These are phyloP conservation scores for Ceratocystis destructans DNA, from an alignment of 2,329 filamentous ascomycete genomes.

Conservation along the genomic window DNA sequence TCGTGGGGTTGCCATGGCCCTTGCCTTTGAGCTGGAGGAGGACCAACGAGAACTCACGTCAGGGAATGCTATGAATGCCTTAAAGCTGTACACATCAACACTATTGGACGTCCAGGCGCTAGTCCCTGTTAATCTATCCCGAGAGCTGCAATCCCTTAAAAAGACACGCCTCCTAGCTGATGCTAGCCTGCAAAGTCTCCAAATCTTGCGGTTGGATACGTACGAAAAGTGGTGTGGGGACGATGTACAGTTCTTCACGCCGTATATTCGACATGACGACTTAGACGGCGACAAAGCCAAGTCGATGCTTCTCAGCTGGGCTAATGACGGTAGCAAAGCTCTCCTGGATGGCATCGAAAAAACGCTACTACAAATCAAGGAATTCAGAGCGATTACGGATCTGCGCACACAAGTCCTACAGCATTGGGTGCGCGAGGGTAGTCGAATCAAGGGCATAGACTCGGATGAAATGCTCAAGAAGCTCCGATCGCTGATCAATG, in stretches of 20 bases:
- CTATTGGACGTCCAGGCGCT: constrained; percentile 63
- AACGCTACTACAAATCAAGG: constrained; percentile 44
- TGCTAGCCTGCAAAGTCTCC: constrained; percentile 46
- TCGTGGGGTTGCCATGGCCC: constrained; percentile 52
- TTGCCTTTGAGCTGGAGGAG: constrained; percentile 41
- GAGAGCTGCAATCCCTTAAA: constrained; percentile 56
- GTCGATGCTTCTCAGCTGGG: constrained; percentile 51
- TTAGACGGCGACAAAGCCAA: constrained; percentile 46
- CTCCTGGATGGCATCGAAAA: constrained; percentile 49
- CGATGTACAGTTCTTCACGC: constrained; percentile 72
- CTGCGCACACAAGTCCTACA: constrained; percentile 57
- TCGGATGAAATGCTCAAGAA: constrained; percentile 53
- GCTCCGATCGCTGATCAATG: constrained; percentile 55
- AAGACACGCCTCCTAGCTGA: constrained; percentile 59
- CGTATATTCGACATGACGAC: constrained; percentile 74
- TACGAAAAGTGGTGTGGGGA: constrained; percentile 68
- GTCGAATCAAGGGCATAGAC: constrained; percentile 51
- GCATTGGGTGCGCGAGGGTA: constrained; percentile 59
- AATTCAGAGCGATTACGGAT: constrained; percentile 55
- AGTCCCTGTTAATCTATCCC: constrained; percentile 57
- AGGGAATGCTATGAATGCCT: constrained; percentile 45
- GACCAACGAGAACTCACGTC: constrained; percentile 29
- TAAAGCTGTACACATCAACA: constrained; percentile 64
- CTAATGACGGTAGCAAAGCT: constrained; percentile 43
- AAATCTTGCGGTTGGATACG: constrained; percentile 63